Evolutionary conservation across 768 basidiomycete genomes (phyloP), one percentile per base, ranked within the genome.

Genomic region (Mycena latifolia): DNA sequence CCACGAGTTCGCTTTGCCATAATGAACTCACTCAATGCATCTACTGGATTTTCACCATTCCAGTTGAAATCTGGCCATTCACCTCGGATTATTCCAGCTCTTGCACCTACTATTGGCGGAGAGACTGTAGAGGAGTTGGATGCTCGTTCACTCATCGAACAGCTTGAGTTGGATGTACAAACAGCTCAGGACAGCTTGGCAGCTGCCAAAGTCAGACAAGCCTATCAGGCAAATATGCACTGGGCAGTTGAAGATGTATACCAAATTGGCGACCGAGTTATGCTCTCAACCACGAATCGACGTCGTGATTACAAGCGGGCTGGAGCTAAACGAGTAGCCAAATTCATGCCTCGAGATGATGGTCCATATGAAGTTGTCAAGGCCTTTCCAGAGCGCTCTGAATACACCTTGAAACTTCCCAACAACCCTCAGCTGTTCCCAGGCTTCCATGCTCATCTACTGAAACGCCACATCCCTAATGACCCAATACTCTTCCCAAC

Each of bases 21-120:
- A 14, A 77, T 76, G 67, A 72, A 68, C 18, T 61, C 68, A 0
- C 43, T 66, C 0, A 73, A 75, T 55, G 64, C 64, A 22, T 66
- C 64, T 28, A 66, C 74, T 14, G 70, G 73, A 24, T 64, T 64
- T 57, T 57, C 56, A 31, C 43, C 56, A 46, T 57, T 57, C 39
- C 56, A 57, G 56, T 29, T 57, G 56, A 57, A 57, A 41, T 57
- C 56, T 46, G 56, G 33, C 25, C 55, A 56, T 45, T 56, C 55
- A 22, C 55, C 55, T 6, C 7, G 55, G 41, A 56, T 56, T 45
- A 56, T 56, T 27, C 55, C 55, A 14, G 39, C 41, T 41, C 55
- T 56, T 25, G 55, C 39, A 56, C 55, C 55, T 24, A 6, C 55
- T n/a, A 45, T 56, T 29, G 55, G 55, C n/a, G 17, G 17, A 43